Percentiles rank a stretch among this genome's conserved stretches.
Evolutionary conservation across 257 asterid genomes (phyloP).

Genomic region (Nemophila menziesii): DNA sequence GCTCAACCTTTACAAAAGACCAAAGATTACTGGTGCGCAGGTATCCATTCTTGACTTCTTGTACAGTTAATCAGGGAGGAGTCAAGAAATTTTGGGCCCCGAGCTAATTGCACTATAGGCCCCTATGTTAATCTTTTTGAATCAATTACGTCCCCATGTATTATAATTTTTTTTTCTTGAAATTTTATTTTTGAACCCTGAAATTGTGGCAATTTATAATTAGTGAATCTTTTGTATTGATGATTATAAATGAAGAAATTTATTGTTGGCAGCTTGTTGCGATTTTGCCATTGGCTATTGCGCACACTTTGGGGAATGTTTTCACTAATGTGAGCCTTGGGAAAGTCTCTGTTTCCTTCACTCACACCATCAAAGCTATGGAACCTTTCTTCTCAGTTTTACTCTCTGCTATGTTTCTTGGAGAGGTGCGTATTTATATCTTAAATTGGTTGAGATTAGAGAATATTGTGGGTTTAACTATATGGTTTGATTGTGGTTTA

Average conservation of each 20-base stretch:
- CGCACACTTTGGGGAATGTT: conserved; percentile 75
- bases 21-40: conserved; percentile 80
- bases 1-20: conserved; percentile 69
- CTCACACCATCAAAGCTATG: conserved; percentile 89
- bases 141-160: too few species aligned
- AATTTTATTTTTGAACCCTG: too few species aligned
- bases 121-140: too few species aligned
- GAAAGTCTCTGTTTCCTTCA: conserved; percentile 80
- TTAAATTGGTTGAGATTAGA: too few species aligned
- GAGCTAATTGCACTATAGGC: too few species aligned
- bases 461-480: too few species aligned
- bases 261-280: conserved; percentile 54
- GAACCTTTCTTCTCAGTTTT: conserved; percentile 85
- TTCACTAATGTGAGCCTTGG: conserved; percentile 94
- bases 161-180: too few species aligned
- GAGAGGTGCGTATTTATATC: too few species aligned
- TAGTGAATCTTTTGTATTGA: too few species aligned
- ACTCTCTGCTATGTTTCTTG: conserved; percentile 74
- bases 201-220: background rate
- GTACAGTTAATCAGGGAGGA: background rate
- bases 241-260: too few species aligned
- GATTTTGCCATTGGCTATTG: conserved; percentile 73
- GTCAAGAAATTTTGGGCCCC: too few species aligned
- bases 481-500: too few species aligned
- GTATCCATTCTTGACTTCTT: conserved; percentile 20